Base-by-base conservation (phyloP, 1,284 basidiomycete species). In the Microbotryum intermedium region DNA sequence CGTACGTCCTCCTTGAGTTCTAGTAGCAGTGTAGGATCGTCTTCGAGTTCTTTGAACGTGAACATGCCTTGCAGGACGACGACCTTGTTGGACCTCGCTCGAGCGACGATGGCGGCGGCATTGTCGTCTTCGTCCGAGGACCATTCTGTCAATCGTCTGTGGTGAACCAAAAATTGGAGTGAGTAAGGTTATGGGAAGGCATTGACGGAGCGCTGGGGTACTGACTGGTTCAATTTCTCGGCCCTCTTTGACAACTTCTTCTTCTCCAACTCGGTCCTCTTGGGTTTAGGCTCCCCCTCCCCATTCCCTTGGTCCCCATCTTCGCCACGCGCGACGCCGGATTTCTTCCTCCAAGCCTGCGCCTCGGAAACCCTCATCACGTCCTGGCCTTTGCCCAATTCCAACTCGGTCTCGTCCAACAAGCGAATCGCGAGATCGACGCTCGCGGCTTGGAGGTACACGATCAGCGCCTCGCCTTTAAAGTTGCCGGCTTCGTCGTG, bases 41-140 rank as follows among this genome's bases (percentile, higher is more conserved):
- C 83, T 43, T 90, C 86, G 1, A 99, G 80, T 70, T 95, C 90
- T 66, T 86, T 75, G 3, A 89, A 78, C 7, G 86, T 87, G 73
- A 99, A 99, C 92, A 98, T 98, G 70, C 90, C 85, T 71, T 90
- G 91, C 58, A 97, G 78, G 0, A 97, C 90, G 11, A 95, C 91
- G 5, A 95, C 85, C 43, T 69, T 63, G 29, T 70, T 71, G 46
- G 67, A 66, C 50, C 53, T 59, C 28, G 28, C 43, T 77, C 76
- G 64, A 84, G 84, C 57, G 81, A 80, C 43, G 81, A 79, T 55
- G 80, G 77, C 20, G 79, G 75, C 69, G 2, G 67, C 68, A 8
- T 72, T 69, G 29, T 59, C 55, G 39, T 70, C 60, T 21, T 73
- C 72, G 52, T 71, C 71, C n/a, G 87, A 86, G 62, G 87, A 84